Evolutionary conservation across 257 asterid species (phyloP).

Genomic region (Solanum tarapatanum): DNA sequence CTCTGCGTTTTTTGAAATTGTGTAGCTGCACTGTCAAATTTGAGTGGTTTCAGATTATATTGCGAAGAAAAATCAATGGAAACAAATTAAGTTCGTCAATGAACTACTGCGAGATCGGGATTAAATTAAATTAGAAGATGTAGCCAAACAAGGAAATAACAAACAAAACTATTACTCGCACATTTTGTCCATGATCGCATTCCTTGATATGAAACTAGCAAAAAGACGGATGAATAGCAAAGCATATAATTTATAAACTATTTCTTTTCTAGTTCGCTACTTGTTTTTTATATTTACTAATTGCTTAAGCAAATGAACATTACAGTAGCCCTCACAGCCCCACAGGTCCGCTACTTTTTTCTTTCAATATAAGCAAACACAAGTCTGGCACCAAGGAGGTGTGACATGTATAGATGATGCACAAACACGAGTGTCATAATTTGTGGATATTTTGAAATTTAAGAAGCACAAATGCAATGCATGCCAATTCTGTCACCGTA

Average conservation of each 20-base stretch:
- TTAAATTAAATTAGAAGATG: no score
- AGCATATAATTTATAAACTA: neutral
- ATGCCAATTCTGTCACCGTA: neutral
- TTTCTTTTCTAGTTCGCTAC: neutral
- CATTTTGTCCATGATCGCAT: neutral
- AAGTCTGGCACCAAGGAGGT: neutral
- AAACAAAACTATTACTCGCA: neutral
- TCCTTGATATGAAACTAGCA: neutral
- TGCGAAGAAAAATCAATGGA: neutral
- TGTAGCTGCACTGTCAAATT: neutral
- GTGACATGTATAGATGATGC: neutral
- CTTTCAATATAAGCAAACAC: neutral
- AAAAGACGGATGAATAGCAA: neutral
- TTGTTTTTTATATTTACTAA: neutral
- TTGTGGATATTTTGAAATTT: neutral
- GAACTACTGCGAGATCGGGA: neutral
- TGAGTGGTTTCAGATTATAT: neutral
- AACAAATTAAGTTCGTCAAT: neutral
- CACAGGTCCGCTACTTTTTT: neutral
- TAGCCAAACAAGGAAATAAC: no score
- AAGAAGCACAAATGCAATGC: neutral
- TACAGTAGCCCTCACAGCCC: neutral
- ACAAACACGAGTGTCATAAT: neutral
- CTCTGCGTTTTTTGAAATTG: neutral
- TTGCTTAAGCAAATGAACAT: neutral